Percentiles rank a stretch among this genome's conserved stretches.
phyloP scores from a whole-genome alignment of 352 stramenopile species.

The Globisporangium radiosum region DNA sequence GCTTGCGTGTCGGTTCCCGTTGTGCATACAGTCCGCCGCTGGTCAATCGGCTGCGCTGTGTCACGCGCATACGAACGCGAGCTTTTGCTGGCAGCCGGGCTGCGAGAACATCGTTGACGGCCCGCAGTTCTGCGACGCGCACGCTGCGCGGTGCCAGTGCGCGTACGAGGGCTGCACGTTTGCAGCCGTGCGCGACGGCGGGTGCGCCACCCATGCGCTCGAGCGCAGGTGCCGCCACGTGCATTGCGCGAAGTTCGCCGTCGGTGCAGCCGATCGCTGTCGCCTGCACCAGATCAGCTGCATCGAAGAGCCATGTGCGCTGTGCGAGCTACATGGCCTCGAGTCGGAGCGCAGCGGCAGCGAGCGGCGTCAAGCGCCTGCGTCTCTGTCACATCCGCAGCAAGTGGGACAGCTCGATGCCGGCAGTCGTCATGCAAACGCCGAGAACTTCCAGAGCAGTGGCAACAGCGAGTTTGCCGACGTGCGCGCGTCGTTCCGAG shows the following conservation, averaged over 20 bases:
- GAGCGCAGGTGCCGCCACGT: conserved; percentile 44
- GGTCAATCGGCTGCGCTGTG: conserved; percentile 27
- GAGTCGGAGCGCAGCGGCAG: not conserved
- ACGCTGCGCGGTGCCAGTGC: conserved; percentile 44
- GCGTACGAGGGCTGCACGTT: conserved; percentile 52
- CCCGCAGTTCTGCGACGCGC: conserved; percentile 52
- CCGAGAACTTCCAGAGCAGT: conserved; percentile 5
- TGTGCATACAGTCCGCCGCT: conserved; percentile 26
- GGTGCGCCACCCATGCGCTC: conserved; percentile 39
- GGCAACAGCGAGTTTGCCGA: conserved; percentile 1
- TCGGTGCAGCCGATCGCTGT: conserved; percentile 22
- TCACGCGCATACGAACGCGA: conserved; percentile 34
- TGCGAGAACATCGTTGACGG: conserved; percentile 54
- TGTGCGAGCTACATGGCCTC: conserved; percentile 34
- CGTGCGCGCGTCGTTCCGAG: not conserved
- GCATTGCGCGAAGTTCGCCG: conserved; percentile 59
- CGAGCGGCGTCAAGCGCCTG: not conserved
- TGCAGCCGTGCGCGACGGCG: conserved; percentile 19
- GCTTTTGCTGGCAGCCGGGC: conserved; percentile 51
- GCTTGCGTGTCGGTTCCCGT: conserved; percentile 34
- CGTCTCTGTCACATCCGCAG: not conserved
- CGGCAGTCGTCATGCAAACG: not conserved
- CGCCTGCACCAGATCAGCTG: conserved; percentile 47
- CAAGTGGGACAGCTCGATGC: not conserved
- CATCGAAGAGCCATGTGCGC: conserved; percentile 37